Conservation (phyloP, 768 basidiomycete genomes). For the Mycena polygramma region DNA sequence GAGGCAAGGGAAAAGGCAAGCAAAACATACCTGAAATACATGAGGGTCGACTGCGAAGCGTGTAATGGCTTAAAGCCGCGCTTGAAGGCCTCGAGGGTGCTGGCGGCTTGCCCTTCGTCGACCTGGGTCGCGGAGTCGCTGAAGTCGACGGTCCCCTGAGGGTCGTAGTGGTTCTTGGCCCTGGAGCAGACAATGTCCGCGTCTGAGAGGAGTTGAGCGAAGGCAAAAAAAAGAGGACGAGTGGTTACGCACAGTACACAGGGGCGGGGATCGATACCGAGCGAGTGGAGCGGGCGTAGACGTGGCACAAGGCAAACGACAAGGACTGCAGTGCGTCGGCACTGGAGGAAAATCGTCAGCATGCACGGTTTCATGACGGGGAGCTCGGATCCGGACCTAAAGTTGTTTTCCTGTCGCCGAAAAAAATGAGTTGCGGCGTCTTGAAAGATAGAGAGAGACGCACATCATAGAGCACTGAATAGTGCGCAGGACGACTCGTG, state of each 20-base stretch:
- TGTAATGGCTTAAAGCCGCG: constrained; percentile 71
- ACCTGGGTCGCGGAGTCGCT: constrained; percentile 69
- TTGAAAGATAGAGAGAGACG: not conserved
- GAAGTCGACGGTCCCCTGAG: constrained; percentile 67
- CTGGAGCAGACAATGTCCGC: constrained; percentile 78
- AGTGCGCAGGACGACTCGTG: constrained; percentile 52
- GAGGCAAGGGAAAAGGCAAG: not conserved
- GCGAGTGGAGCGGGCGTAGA: constrained; percentile 37
- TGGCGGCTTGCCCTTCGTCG: constrained; percentile 56
- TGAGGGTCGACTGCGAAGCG: constrained; percentile 59
- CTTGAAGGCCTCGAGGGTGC: constrained; percentile 62
- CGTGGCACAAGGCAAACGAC: constrained; percentile 78
- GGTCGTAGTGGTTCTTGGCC: constrained; percentile 86
- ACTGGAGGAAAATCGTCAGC: constrained; percentile 42
- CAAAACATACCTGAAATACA: constrained; percentile 54
- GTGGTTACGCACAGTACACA: constrained; percentile 28
- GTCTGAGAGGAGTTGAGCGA: constrained; percentile 48
- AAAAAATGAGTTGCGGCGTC: not conserved
- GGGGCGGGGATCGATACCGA: constrained; percentile 39
- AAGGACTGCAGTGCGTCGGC: constrained; percentile 73
- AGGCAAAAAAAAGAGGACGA: not conserved
- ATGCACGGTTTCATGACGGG: too few species aligned
- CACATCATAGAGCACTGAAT: constrained; percentile 47
- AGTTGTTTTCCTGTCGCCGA: constrained; percentile 60
- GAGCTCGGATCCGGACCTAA: not conserved